A percentile compares a stretch with the other conserved stretches of the same genome.
Evolutionary conservation across 2,329 filamentous ascomycete genomes (phyloP).

Genomic region (Colletotrichum lindemuthianum): DNA sequence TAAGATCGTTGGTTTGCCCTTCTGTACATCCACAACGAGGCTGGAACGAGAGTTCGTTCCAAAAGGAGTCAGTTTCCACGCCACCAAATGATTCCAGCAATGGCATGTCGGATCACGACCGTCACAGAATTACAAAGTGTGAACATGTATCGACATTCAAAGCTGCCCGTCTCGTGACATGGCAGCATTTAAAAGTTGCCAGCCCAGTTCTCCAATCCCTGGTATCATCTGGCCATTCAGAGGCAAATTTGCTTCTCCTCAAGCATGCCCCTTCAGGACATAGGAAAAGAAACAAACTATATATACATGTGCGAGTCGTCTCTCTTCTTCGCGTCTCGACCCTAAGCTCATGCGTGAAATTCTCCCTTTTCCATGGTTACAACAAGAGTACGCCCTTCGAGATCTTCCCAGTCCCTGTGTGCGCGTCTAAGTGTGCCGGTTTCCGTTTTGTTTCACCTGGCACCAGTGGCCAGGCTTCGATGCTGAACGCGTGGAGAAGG

Average conservation of each 20-base stretch:
- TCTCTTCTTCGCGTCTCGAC: conserved; percentile 34
- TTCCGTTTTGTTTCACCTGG: conserved; percentile 32
- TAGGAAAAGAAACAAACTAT: conserved; percentile 36
- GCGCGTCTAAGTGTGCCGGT: conserved; percentile 32
- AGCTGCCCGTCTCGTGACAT: conserved; percentile 23
- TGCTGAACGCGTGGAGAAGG: conserved; percentile 31
- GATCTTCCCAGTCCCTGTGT: conserved; percentile 29
- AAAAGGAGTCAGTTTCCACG: neutral
- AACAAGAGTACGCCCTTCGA: conserved; percentile 15
- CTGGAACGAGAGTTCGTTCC: neutral
- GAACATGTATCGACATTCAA: conserved; percentile 32
- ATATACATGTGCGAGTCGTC: conserved; percentile 37
- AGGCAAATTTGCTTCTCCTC: conserved; percentile 24
- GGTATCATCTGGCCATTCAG: conserved; percentile 36
- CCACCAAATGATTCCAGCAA: neutral
- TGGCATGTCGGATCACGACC: neutral
- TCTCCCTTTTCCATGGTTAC: conserved; percentile 28
- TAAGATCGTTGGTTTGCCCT: neutral
- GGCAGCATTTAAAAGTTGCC: conserved; percentile 6
- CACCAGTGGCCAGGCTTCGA: conserved; percentile 21
- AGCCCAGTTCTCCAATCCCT: conserved; percentile 27
- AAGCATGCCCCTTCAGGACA: conserved; percentile 29
- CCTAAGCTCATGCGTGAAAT: conserved; percentile 34
- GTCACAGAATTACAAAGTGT: neutral
- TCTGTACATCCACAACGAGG: neutral